Evolutionary conservation across 345 rosid species (phyloP), one percentile per base, ranked within the genome.

Genomic region (Cardamine chenopodiifolia): DNA sequence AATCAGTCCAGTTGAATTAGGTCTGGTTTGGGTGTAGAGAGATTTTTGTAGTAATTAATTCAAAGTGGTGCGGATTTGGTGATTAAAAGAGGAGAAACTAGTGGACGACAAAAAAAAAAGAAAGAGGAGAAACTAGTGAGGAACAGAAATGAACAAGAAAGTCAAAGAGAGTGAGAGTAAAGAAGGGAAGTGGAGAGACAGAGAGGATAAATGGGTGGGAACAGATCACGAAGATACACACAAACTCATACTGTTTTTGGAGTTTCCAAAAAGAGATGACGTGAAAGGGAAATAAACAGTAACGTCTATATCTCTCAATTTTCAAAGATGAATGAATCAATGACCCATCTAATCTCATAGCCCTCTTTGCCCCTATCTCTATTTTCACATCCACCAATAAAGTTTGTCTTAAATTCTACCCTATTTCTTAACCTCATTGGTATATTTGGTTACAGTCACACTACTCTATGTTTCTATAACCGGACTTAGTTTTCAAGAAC

Each of bases 261-360:
- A 69, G 70, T 76, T 69, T 53, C 75, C 79, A 69, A 76, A 69
- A 76, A 62, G 74, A 76, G 70, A 76, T 76, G 79, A 76, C 79
- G 79, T 76, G 79, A 76, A 44, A 76, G 79, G 58, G 62, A 76
- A 76, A 70, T 57, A 62, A 53, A 61, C 75, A 76, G 79, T 76
- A 69, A 68, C 39, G 29, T 15, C 52, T 52, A 53, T 53, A 17
- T 69, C 69, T 68, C 62, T 60, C 74, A 40, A 75, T 61, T 60
- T 75, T 75, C 68, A 75, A 75, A 75, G 62, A 40, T 68, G 68
- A 75, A 75, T 75, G 45, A 52, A 59, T 59, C 68, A 75, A 40
- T 75, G 74, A 75, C 79, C 74, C 74, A 68, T 75, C 79, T 60
- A 39, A 60, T 75, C 74, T 60, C 44, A 7, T 75, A 75, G 74